These are phyloP conservation scores for Bertia moriformis DNA, from an alignment of 2,329 filamentous ascomycete species.

Conservation along the genomic window DNA sequence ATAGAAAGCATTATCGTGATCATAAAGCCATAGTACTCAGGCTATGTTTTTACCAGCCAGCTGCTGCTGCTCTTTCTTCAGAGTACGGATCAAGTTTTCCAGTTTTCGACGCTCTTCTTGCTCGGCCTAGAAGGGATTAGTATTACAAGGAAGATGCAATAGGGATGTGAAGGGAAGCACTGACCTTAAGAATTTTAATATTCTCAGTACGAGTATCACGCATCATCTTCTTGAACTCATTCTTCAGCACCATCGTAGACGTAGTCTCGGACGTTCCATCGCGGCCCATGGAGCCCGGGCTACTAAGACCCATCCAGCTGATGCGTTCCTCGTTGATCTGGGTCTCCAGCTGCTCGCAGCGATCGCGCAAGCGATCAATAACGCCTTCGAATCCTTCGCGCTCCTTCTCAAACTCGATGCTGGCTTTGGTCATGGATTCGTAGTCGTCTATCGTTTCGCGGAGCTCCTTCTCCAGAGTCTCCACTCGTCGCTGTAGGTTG, in stretches of 20 bases:
- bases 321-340: slow-evolving; percentile 55
- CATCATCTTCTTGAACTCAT: slow-evolving; percentile 74
- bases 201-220: slow-evolving; percentile 54
- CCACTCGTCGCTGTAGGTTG: slow-evolving; percentile 26
- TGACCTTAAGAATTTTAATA: slow-evolving; percentile 47
- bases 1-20: background rate
- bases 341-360: slow-evolving; percentile 46
- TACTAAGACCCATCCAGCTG: slow-evolving; percentile 41
- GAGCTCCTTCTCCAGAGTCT: slow-evolving; percentile 48
- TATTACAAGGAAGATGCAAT: slow-evolving; percentile 7
- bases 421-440: slow-evolving; percentile 54
- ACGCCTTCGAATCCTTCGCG: slow-evolving; percentile 46
- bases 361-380: slow-evolving; percentile 49
- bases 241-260: slow-evolving; percentile 54
- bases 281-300: background rate
- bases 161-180: slow-evolving; percentile 12
- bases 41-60: background rate
- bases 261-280: slow-evolving; percentile 17
- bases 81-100: slow-evolving; percentile 44
- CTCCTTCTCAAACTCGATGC: slow-evolving; percentile 59
- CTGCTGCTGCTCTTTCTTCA: slow-evolving; percentile 8
- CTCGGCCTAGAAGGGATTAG: slow-evolving; percentile 36
- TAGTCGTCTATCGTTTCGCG: slow-evolving; percentile 56
- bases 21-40: background rate
- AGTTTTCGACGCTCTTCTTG: slow-evolving; percentile 56